phyloP scores from a whole-genome alignment of 176 grass and related monocot genomes.

The Dactylis glomerata region DNA sequence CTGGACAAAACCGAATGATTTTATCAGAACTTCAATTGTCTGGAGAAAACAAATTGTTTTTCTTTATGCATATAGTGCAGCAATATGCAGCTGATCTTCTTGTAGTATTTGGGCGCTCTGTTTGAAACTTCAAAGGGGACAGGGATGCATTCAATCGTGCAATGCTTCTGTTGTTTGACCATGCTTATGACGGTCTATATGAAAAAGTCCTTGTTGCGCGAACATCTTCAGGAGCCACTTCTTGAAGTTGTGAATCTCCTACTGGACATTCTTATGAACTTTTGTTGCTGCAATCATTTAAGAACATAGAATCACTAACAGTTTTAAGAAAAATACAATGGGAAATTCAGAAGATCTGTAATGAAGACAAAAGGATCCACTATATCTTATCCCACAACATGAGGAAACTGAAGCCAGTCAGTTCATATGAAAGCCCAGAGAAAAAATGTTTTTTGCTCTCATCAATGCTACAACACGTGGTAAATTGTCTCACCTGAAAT shows the following conservation, averaged over 20 bases:
- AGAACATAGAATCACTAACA: background rate
- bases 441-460: background rate
- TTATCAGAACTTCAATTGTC: background rate
- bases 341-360: background rate
- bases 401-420: background rate
- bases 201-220: conserved; percentile 59
- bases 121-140: conserved; percentile 65
- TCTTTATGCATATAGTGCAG: background rate
- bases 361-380: background rate
- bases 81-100: conserved; percentile 53
- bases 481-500: too few species aligned
- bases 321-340: background rate
- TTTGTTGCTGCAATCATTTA: conserved; percentile 74
- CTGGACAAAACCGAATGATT: conserved; percentile 30
- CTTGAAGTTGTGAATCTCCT: conserved; percentile 97
- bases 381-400: background rate
- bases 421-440: background rate
- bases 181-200: conserved; percentile 78
- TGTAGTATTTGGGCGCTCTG: conserved; percentile 87
- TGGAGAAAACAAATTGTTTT: background rate
- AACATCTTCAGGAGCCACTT: too few species aligned
- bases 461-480: background rate
- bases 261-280: conserved; percentile 73
- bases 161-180: conserved; percentile 68
- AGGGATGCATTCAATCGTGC: conserved; percentile 87